These are phyloP conservation scores for Fonsecaea nubica DNA, from an alignment of 2,329 filamentous ascomycete species.

Conservation along the genomic window DNA sequence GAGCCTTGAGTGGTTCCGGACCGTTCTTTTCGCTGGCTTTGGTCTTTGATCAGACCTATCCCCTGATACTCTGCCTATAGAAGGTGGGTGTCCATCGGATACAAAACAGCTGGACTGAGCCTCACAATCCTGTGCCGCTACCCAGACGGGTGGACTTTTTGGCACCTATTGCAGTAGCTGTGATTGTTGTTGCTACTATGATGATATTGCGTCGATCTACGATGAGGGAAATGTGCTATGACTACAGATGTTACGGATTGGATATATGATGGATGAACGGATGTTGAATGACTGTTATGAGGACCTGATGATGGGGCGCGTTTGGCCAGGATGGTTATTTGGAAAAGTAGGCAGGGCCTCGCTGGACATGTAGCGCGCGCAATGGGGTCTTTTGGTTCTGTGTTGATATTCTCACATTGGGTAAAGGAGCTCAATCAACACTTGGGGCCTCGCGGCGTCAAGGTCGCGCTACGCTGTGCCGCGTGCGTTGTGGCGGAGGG, in stretches of 20 bases:
- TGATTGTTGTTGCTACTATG: not conserved
- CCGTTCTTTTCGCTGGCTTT: not conserved
- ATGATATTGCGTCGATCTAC: constrained; percentile 3
- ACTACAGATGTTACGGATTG: constrained; percentile 2
- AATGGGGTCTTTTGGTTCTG: not conserved
- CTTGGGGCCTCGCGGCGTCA: not conserved
- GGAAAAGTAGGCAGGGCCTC: not conserved
- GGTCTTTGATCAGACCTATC: not conserved
- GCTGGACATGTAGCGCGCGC: not conserved
- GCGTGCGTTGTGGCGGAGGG: too few relatives aligned
- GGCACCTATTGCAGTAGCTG: not conserved
- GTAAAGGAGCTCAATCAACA: not conserved
- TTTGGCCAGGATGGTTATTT: not conserved
- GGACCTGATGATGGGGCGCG: not conserved
- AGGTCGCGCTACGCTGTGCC: not conserved
- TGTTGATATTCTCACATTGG: not conserved
- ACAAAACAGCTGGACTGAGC: not conserved
- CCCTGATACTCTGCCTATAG: not conserved
- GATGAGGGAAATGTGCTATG: constrained; percentile 7
- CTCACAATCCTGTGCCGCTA: not conserved
- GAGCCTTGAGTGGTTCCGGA: constrained; percentile 18
- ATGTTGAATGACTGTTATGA: constrained; percentile 11
- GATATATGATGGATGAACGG: constrained; percentile 4
- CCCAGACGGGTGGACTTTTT: not conserved
- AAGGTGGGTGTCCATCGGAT: not conserved